Evolutionary conservation across 2,329 filamentous ascomycete genomes (phyloP), one percentile per base, ranked within the genome.

Genomic region (Fusarium domesticum): DNA sequence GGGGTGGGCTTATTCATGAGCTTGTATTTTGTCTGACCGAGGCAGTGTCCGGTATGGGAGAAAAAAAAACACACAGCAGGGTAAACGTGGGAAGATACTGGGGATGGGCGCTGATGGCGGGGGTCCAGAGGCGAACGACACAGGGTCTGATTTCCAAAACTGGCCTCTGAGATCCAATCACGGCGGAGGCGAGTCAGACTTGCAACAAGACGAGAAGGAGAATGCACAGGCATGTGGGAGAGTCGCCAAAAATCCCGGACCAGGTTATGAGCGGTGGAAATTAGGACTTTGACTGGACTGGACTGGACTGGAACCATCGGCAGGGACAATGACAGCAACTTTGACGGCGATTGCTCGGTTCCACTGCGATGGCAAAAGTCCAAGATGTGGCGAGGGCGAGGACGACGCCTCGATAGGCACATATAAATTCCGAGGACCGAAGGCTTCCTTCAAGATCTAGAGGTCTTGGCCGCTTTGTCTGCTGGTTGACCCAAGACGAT

Each of bases 141-240:
- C 51, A 58, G 48, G 50, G 57, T 54, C 57, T 47, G 42, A 40
- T 43, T 28, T 50, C 47, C 42, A 49, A 56, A 48, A 42, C 51
- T 55, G 57, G 51, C 48, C 43, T 42, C 51, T 37, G 45, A 48
- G 54, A 45, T 37, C 57, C 57, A 60, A 60, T 60, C 55, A 59
- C 36, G 44, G 44, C 43, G 28, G 47, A 47, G 51, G 48, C 57
- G 58, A 60, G 58, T 60, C 58, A 60, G 57, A 44, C 48, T 53
- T 47, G 53, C 51, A 46, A 53, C 36, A 51, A 15, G 42, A 25
- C 17, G 34, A 19, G 33, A 6, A 14, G 15, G 6, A 28, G 40
- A 37, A 19, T 36, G 17, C 19, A 38, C 18, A 48, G 37, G 53
- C 57, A 52, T 59, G 57, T 58, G 57, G 54, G 38, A 59, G 53